phyloP scores from a whole-genome alignment of 2,329 filamentous ascomycete genomes.

The Diaporthe aspalathi region DNA sequence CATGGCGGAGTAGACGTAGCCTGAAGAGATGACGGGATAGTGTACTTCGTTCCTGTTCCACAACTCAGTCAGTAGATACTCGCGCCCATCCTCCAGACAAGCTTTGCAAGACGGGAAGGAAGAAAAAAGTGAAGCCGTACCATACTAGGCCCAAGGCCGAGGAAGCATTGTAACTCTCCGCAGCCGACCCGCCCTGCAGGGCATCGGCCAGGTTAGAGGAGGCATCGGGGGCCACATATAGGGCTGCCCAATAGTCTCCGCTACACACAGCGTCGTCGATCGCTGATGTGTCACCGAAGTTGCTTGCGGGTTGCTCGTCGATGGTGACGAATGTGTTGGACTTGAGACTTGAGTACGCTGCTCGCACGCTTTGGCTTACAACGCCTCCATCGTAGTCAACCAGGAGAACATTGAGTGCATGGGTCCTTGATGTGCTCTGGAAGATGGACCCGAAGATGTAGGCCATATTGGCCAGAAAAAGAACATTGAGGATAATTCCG shows the following conservation, averaged over 20 bases:
- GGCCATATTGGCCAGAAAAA: conserved; percentile 11
- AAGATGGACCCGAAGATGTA: conserved; percentile 9
- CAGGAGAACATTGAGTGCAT: conserved; percentile 23
- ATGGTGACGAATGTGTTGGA: conserved; percentile 16
- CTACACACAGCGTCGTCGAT: conserved; percentile 15
- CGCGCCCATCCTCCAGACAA: too few relatives aligned
- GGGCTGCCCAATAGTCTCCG: conserved; percentile 23
- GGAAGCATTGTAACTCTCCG: neutral
- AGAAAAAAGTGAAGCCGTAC: neutral
- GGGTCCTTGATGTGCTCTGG: neutral
- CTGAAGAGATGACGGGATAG: neutral
- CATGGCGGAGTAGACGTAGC: neutral
- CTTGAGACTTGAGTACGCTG: conserved; percentile 1
- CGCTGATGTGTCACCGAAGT: neutral
- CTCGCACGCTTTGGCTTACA: conserved; percentile 10
- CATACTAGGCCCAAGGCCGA: conserved; percentile 17
- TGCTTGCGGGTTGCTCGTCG: neutral
- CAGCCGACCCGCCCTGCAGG: conserved; percentile 4
- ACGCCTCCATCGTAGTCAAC: conserved; percentile 26
- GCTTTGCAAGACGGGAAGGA: neutral
- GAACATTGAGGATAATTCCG: conserved; percentile 8
- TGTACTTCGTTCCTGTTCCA: conserved; percentile 19
- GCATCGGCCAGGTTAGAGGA: neutral
- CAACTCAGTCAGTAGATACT: neutral
- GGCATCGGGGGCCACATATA: conserved; percentile 6